Conservation (phyloP, 2,329 filamentous ascomycete species). For the Nemania diffusa region DNA sequence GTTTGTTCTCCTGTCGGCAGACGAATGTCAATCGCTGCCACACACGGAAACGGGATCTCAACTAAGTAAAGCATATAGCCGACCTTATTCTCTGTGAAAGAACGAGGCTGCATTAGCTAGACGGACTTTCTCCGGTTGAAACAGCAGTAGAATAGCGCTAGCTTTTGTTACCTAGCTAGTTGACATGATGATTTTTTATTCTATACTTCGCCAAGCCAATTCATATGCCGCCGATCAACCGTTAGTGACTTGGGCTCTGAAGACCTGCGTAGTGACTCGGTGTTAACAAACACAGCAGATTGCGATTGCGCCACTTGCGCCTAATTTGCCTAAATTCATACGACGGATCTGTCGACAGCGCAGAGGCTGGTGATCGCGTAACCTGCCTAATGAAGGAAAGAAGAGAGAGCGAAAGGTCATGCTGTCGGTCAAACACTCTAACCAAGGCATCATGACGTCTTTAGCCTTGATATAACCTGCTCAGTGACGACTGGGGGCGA, state of each 20-base stretch:
- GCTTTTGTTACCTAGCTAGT: conserved; percentile 11
- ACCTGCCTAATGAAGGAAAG: conserved; percentile 25
- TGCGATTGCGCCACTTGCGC: neutral
- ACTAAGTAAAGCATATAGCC: neutral
- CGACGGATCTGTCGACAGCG: neutral
- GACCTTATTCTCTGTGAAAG: conserved; percentile 32
- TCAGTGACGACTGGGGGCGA: too few species aligned
- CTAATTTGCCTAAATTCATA: neutral
- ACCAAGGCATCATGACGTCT: neutral
- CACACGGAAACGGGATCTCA: conserved; percentile 24
- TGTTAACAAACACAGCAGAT: neutral
- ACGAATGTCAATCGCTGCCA: conserved; percentile 29
- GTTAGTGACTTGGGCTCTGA: conserved; percentile 6
- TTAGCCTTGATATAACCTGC: neutral
- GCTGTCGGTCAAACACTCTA: neutral
- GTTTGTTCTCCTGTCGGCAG: conserved; percentile 5
- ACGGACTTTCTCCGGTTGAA: neutral
- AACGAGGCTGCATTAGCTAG: conserved; percentile 2
- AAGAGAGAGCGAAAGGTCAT: neutral
- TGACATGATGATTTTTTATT: neutral
- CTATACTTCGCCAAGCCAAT: conserved; percentile 12
- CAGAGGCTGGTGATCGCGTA: neutral
- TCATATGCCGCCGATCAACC: conserved; percentile 7
- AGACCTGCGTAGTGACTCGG: neutral
- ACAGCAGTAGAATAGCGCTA: conserved; percentile 4